phyloP scores from a whole-genome alignment of 495 filamentous ascomycete genomes.

The Trichoderma virens region DNA sequence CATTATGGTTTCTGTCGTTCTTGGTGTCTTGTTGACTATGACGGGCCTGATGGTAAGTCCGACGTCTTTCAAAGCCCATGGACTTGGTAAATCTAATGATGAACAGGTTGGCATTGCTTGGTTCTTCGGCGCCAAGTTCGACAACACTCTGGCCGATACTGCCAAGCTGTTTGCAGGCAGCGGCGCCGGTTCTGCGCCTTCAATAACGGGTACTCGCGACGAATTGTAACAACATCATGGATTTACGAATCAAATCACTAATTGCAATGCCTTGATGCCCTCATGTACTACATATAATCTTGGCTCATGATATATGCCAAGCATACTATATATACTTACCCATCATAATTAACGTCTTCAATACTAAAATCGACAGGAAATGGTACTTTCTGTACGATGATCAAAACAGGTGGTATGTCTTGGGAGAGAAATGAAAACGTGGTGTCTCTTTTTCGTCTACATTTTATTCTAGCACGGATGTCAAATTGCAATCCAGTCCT shows the following conservation, averaged over 20 bases:
- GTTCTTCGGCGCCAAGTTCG: constrained; percentile 55
- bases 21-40: constrained; percentile 28
- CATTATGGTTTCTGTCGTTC: constrained; percentile 25
- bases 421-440: too few species aligned
- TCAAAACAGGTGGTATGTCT: neutral
- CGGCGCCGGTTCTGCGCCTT: constrained; percentile 18
- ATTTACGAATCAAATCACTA: neutral
- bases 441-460: neutral
- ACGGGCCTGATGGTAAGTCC: constrained; percentile 37
- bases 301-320: constrained; percentile 7
- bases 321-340: constrained; percentile 2
- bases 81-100: constrained; percentile 12
- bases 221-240: constrained; percentile 32
- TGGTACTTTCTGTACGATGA: neutral
- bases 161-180: constrained; percentile 2
- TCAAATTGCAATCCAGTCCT: constrained; percentile 93
- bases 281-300: constrained; percentile 1
- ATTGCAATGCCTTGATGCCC: neutral
- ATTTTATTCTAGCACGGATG: constrained; percentile 70
- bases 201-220: constrained; percentile 25
- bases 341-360: constrained; percentile 4
- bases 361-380: neutral
- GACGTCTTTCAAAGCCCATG: neutral
- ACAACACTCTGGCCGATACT: constrained; percentile 33
- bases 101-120: constrained; percentile 58